Percentiles rank a stretch among this genome's conserved stretches.
Evolutionary conservation across 129 eudicot genomes (phyloP).

Genomic region (Dittrichia graveolens): DNA sequence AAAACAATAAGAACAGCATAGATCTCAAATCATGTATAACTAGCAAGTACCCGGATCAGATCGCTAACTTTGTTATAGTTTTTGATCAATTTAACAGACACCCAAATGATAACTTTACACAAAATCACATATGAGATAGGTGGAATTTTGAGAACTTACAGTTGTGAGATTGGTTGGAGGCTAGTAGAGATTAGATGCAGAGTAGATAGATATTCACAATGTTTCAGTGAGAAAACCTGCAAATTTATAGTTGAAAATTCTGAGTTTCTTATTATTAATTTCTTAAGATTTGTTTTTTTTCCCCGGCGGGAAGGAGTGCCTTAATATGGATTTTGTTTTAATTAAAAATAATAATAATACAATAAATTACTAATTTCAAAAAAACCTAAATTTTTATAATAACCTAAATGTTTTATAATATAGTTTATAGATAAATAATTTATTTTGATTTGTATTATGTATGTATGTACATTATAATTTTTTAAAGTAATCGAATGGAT

Average conservation of each 20-base stretch:
- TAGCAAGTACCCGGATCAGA: slow-evolving; percentile 2
- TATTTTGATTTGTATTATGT: too few species aligned
- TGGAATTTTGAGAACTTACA: slow-evolving; percentile 39
- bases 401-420: too few species aligned
- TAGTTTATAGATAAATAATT: too few species aligned
- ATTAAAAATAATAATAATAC: too few species aligned
- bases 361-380: too few species aligned
- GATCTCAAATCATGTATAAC: slow-evolving; percentile 35
- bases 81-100: neutral
- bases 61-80: neutral
- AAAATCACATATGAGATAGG: neutral
- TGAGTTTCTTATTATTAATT: neutral
- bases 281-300: neutral
- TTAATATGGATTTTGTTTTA: neutral
- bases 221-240: neutral
- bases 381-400: too few species aligned
- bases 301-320: slow-evolving; percentile 14
- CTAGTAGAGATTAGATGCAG: slow-evolving; percentile 35
- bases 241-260: slow-evolving; percentile 30
- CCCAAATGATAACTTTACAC: neutral
- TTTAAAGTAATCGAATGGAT: too few species aligned
- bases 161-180: slow-evolving; percentile 33
- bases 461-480: too few species aligned
- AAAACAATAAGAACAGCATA: slow-evolving; percentile 20
- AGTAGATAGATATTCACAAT: neutral